Evolutionary conservation across 2,329 filamentous ascomycete genomes (phyloP), one percentile per base, ranked within the genome.

Genomic region (Pyricularia sp.): DNA sequence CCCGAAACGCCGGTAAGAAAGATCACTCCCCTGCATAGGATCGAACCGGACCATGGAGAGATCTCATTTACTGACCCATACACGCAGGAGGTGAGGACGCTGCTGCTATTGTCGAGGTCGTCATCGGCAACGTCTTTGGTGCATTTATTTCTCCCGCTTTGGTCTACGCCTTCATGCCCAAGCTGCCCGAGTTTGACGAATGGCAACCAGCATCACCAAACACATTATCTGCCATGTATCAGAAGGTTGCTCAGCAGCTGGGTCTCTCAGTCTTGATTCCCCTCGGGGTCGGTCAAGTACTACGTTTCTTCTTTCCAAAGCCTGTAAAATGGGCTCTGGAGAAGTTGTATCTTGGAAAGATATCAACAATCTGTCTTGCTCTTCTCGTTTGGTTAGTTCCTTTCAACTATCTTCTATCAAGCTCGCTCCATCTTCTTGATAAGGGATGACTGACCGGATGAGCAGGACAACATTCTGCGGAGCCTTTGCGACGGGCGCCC

Each of bases 111-210:
- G 88, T 92, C 36, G 89, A 91, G 74, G 89, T 91, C 1, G 83
- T 91, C 10, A 79, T 92, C 64, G 90, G 89, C 33, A 92, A 92
- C 76, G 83, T 92, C 11, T 79, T 88, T 0, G 90, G 90, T 1
- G 85, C 89, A 0, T 91, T 92, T 75, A 74, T 92, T 17, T 87
- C 88, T 0, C 90, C 90, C 0, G 83, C 86, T 11, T 79, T 90
- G 69, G 83, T 90, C 66, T 85, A 87, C 71, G 87, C 85, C 75
- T 88, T 89, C 75, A 82, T 88, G 59, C 84, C 85, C 2, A 77
- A 77, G 6, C 78, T 78, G 11, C 77, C 78, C 5, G 88, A 82
- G 77, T 90, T 75, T 66, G 79, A 83, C 58, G 75, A 83, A 30
- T 83, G 90, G 72, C 83, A 85, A n/a, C 81, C 85, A 25, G 82